Base-by-base conservation (phyloP, 2,329 filamentous ascomycete genomes). In the Trichoderma afroharzianum region DNA sequence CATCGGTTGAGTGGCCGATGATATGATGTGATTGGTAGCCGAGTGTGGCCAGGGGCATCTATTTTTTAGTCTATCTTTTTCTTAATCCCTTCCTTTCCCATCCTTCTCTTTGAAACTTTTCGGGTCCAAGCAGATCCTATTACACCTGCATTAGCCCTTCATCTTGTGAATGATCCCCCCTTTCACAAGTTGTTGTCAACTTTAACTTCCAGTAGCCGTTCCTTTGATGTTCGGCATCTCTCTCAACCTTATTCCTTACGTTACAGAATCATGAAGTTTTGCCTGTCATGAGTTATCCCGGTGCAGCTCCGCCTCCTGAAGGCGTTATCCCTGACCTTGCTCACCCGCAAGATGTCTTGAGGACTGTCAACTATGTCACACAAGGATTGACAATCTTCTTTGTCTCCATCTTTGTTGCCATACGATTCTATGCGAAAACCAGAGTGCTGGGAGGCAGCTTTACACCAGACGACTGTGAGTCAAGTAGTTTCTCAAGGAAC, bases 401-500 rank as follows among this genome's bases (percentile, higher is more conserved):
- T 15, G 76, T 78, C 6, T 73, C 74, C n/a, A n/a, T 73, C 0
- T 79, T 79, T 43, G 73, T 80, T 18, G 71, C 55, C 1, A 59
- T 78, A 4, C 76, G 77, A 32, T 30, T 76, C 21, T 79, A 77
- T 50, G 73, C 77, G 14, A 79, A 79, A 63, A 39, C 43, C 5
- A 76, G 43, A 28, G 63, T 77, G 21, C 58, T 73, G 47, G 67
- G 71, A 43, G 68, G 74, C 26, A n/a, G 69, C 14, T 43, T 75
- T 63, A 73, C 71, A 33, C 55, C 61, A 5, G 78, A 80, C 18
- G 78, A 80, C 36, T 79, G 78, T 80, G 72, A 70, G 78, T 73
- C 3, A 30, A 39, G 28, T 32, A 8, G 7, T 6, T 5, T 24
- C 33, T n/a, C 24, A 24, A 53, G 24, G 18, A 24, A 12, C 24